Percentiles rank a stretch among this genome's conserved stretches.
phyloP scores from a whole-genome alignment of 2,329 filamentous ascomycete species.

The Ceratocystis smalleyi region DNA sequence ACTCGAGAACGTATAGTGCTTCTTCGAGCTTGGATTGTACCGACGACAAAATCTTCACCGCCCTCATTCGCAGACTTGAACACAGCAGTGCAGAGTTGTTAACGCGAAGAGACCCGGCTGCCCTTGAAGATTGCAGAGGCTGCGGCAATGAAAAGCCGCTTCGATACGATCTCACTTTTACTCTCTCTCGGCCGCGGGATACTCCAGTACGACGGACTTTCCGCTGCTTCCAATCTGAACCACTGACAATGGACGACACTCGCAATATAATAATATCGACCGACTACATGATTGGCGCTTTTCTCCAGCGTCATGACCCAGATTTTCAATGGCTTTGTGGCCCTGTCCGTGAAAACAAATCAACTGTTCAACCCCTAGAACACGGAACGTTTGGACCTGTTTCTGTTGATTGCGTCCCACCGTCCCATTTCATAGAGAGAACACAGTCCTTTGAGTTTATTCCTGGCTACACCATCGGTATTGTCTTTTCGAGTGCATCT shows the following conservation, averaged over 20 bases:
- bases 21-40: slow-evolving; percentile 31
- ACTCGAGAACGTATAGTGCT: slow-evolving; percentile 32
- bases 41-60: slow-evolving; percentile 31
- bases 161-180: slow-evolving; percentile 35
- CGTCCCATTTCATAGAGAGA: slow-evolving; percentile 30
- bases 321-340: slow-evolving; percentile 34
- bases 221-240: slow-evolving; percentile 35
- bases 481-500: slow-evolving; percentile 31
- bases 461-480: slow-evolving; percentile 35
- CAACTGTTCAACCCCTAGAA: slow-evolving; percentile 27
- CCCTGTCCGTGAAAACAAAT: slow-evolving; percentile 27
- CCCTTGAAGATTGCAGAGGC: slow-evolving; percentile 27
- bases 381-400: slow-evolving; percentile 30
- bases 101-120: slow-evolving; percentile 35
- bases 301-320: slow-evolving; percentile 35
- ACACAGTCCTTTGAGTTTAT: slow-evolving; percentile 31
- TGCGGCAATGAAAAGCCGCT: slow-evolving; percentile 28
- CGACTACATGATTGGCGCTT: slow-evolving; percentile 36
- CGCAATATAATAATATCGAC: slow-evolving; percentile 33
- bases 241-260: slow-evolving; percentile 30
- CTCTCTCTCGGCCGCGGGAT: slow-evolving; percentile 25
- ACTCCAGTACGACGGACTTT: slow-evolving; percentile 29
- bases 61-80: slow-evolving; percentile 34
- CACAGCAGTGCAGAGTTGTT: slow-evolving; percentile 39
- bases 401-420: slow-evolving; percentile 33